Base-by-base conservation (phyloP, 371 early-diverging fungal species). In the Apophysomyces trapeziformis region DNA sequence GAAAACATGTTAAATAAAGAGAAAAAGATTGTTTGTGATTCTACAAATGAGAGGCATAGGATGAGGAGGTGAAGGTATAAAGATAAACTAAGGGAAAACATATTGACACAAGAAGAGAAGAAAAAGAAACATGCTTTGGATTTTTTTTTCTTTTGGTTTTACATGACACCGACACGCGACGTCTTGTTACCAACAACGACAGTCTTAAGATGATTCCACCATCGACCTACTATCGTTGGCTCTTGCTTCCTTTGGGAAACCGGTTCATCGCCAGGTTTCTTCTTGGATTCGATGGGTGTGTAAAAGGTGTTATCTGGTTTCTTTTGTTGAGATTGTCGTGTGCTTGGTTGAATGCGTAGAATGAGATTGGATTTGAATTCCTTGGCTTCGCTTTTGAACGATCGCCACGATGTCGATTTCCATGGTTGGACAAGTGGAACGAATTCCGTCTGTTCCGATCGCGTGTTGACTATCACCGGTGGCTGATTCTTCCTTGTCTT, bases 121-220 rank as follows among this genome's bases (percentile, higher is more conserved):
- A 8, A 41, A 13, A 11, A 5, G 21, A 9, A 21, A 21, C 54
- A 50, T 50, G 54, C 21, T 21, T 21, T 50, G n/a, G 16, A 21
- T 1, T 50, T 21, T n/a, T 50, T 47, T 47, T 47, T 47, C 73
- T 47, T 47, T 47, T 47, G 11, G 47, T 47, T n/a, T 50, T 76
- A 76, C 60, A 80, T 59, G 12, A 76, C 71, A 63, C 78, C 78
- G 58, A 80, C 73, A 43, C 78, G 76, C 43, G 81, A 80, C 32
- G 81, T 59, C 64, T 78, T 80, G 63, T 78, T 77, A 62, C 78
- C 78, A 45, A 73, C 68, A 46, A 80, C 73, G 35, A 80, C 58
- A n/a, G 65, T 72, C 44, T 76, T 80, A 50, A 80, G 76, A 46
- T 76, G 78, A 58, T 80, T 80, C 81, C 81, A 80, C 65, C 78